Conservation (phyloP, 2,329 filamentous ascomycete genomes). For the Davidsoniella australis region DNA sequence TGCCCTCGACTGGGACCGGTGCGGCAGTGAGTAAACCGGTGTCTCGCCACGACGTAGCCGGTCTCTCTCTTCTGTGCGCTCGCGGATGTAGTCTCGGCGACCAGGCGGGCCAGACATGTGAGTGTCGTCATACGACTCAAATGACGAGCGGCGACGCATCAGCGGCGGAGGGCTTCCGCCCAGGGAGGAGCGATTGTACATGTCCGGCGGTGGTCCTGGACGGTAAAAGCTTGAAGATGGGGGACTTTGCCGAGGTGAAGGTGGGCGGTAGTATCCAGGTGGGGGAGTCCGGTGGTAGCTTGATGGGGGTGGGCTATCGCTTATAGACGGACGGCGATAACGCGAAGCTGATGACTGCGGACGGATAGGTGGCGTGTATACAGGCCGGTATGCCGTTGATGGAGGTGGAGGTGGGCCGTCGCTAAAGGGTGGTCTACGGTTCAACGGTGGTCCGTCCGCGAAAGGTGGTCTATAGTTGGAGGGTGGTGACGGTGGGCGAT, state of each 20-base stretch:
- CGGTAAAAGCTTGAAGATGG: neutral
- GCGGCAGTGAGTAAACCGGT: neutral
- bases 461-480: neutral
- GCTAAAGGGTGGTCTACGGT: neutral
- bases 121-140: constrained; percentile 9
- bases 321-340: neutral
- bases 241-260: neutral
- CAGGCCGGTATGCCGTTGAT: neutral
- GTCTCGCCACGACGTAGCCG: neutral
- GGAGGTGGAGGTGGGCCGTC: neutral
- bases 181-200: neutral
- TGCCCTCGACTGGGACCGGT: constrained; percentile 2
- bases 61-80: constrained; percentile 5
- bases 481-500: neutral
- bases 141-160: constrained; percentile 4
- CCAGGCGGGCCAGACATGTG: neutral
- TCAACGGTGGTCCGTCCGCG: neutral
- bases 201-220: neutral
- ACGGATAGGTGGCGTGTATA: neutral
- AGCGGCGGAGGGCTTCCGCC: neutral
- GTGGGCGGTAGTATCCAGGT: neutral
- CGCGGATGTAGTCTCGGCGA: constrained; percentile 4
- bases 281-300: neutral
- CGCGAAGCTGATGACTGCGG: neutral
- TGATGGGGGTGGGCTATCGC: neutral